These are phyloP conservation scores for Gossypium sturtianum DNA, from an alignment of 345 rosid species.

Conservation along the genomic window DNA sequence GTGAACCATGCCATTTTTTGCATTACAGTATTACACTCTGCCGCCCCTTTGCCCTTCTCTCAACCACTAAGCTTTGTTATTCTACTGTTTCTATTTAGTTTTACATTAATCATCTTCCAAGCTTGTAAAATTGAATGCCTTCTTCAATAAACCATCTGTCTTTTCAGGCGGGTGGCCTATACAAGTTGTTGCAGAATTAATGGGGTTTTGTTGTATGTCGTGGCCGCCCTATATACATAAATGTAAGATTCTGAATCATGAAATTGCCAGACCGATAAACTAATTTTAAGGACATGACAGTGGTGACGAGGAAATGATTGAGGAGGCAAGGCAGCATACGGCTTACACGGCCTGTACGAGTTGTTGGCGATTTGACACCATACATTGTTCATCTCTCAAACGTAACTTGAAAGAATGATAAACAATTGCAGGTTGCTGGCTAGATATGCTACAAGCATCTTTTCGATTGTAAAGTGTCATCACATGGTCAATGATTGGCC, in stretches of 20 bases:
- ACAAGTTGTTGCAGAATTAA: neutral
- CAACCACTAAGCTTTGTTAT: neutral
- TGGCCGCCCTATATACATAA: conserved; percentile 23
- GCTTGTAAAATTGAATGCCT: neutral
- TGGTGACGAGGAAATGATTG: conserved; percentile 21
- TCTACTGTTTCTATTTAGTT: neutral
- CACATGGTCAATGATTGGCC: conserved; percentile 23
- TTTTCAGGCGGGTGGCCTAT: neutral
- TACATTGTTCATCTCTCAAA: conserved; percentile 16
- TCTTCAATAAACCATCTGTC: neutral
- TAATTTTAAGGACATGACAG: conserved; percentile 8
- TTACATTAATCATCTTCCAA: neutral
- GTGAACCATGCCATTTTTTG: neutral
- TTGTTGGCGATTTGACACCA: conserved; percentile 6
- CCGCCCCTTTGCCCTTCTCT: neutral
- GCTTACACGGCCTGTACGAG: neutral
- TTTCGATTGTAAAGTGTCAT: conserved; percentile 16
- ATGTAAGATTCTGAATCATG: neutral
- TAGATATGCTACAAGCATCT: conserved; percentile 25
- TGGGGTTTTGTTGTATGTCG: neutral
- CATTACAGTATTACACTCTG: neutral
- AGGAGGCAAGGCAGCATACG: conserved; percentile 22
- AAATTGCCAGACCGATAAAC: conserved; percentile 36
- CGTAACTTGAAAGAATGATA: conserved; percentile 12
- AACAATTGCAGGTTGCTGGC: conserved; percentile 23